A percentile compares a stretch with the other conserved stretches of the same genome.
Evolutionary conservation across 2,329 filamentous ascomycete genomes (phyloP).

Genomic region (Ophiocordyceps camponoti-saundersi): DNA sequence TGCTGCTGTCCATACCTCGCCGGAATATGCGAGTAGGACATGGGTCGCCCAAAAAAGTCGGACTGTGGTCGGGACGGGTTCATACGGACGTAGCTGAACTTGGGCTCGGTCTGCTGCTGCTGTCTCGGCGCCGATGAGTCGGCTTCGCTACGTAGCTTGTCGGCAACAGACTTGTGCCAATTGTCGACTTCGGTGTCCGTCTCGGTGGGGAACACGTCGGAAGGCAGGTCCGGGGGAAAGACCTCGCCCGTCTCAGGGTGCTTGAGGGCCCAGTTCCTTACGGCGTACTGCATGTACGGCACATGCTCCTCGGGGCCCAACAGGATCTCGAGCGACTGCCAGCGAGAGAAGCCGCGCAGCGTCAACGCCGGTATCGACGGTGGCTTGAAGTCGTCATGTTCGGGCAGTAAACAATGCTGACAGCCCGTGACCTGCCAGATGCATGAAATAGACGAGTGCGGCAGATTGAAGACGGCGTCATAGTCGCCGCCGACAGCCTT

Average conservation of each 20-base stretch:
- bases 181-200: slow-evolving; percentile 66
- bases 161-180: slow-evolving; percentile 71
- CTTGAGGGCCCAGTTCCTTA: slow-evolving; percentile 58
- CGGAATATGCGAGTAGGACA: slow-evolving; percentile 23
- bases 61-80: slow-evolving; percentile 11
- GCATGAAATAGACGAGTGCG: slow-evolving; percentile 62
- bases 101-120: slow-evolving; percentile 14
- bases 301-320: slow-evolving; percentile 80
- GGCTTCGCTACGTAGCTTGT: slow-evolving; percentile 48
- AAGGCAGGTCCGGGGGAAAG: slow-evolving; percentile 44
- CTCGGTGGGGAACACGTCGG: slow-evolving; percentile 48
- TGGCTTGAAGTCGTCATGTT: slow-evolving; percentile 51
- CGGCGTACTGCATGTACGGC: slow-evolving; percentile 64
- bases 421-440: slow-evolving; percentile 88
- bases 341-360: slow-evolving; percentile 70
- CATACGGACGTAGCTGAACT: slow-evolving; percentile 19
- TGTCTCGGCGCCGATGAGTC: slow-evolving; percentile 7
- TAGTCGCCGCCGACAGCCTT: slow-evolving; percentile 58
- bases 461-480: slow-evolving; percentile 64
- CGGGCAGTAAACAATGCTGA: slow-evolving; percentile 70
- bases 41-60: slow-evolving; percentile 16
- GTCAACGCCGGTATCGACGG: slow-evolving; percentile 76
- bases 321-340: slow-evolving; percentile 83
- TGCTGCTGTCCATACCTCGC: slow-evolving; percentile 14
- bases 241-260: slow-evolving; percentile 56